Percentiles rank a stretch among this genome's conserved stretches.
phyloP scores from a whole-genome alignment of 371 early-diverging fungal genomes.

The Mucor piriformis region DNA sequence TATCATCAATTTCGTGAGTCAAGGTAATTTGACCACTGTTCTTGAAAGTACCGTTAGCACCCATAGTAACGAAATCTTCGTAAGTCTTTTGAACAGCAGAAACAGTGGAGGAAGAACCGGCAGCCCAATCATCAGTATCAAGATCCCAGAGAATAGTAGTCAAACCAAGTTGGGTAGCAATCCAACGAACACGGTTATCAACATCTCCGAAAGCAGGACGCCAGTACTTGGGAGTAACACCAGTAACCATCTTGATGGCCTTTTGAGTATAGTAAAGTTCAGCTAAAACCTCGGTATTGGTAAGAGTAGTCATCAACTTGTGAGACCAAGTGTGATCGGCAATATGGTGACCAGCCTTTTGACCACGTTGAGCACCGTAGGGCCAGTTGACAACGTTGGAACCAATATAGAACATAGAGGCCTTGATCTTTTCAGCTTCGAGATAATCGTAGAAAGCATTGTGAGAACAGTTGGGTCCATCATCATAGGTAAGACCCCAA shows the following conservation, averaged over 20 bases:
- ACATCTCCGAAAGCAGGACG: constrained; percentile 66
- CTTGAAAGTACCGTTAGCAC: constrained; percentile 49
- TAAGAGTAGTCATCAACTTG: constrained; percentile 63
- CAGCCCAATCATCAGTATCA: constrained; percentile 63
- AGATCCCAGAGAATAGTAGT: constrained; percentile 53
- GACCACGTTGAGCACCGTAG: constrained; percentile 55
- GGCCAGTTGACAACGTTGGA: constrained; percentile 64
- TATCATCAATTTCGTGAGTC: constrained; percentile 60
- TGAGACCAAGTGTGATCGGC: constrained; percentile 79
- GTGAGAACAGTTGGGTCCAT: constrained; percentile 65
- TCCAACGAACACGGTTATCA: constrained; percentile 69
- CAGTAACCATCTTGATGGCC: constrained; percentile 61
- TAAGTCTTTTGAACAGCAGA: constrained; percentile 40
- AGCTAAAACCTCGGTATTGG: constrained; percentile 71
- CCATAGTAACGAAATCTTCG: constrained; percentile 46
- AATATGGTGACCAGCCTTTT: constrained; percentile 68
- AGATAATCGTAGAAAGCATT: constrained; percentile 51
- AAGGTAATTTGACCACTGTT: constrained; percentile 50
- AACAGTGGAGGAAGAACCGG: constrained; percentile 45
- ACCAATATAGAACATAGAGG: constrained; percentile 76
- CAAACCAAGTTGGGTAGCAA: constrained; percentile 57
- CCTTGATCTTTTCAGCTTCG: constrained; percentile 54
- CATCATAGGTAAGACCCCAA: constrained; percentile 71
- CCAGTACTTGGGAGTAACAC: constrained; percentile 52
- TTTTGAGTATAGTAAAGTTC: constrained; percentile 74